Base-by-base conservation (phyloP, 1,284 basidiomycete genomes). In the Trichosporon ovoides region DNA sequence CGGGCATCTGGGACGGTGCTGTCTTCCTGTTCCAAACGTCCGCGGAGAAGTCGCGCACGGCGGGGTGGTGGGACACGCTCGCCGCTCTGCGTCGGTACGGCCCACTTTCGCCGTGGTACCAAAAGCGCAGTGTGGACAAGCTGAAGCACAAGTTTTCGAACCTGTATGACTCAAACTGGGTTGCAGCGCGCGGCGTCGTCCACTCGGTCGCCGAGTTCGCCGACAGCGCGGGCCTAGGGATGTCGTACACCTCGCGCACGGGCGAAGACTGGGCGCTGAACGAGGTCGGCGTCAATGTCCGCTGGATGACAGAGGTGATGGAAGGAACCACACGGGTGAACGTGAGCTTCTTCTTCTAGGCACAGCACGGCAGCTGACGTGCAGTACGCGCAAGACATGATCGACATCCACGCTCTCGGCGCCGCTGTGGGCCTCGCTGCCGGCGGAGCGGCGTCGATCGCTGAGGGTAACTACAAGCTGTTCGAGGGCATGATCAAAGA, bases 251-350 rank as follows among this genome's bases (percentile, higher is more conserved):
- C 0, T 80, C 81, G 20, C 81, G 80, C 53, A 85, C 83, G 14
- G 83, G 83, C 0, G 73, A 80, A 2, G 83, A 86, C 34, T 88
- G 85, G 75, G 82, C 91, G 22, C 69, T 77, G 24, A 68, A 78
- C 31, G 79, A 83, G 18, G 67, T 74, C 20, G 84, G 35, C 38
- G 24, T 38, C 36, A 53, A 53, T 20, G 84, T 22, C 79, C 89
- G 78, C 53, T 93, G 86, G 76, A 81, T 84, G 7, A 80, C 81
- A 40, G 95, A 98, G 77, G 77, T 96, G 53, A 81, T 94, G 51
- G 90, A 91, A 61, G 87, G 85, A 2, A 85, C 86, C 4, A 91
- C 90, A 9, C 82, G 92, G 18, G 90, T 93, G 48, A 98, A 97
- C 75, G 88, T 87, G 65, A 57, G 81, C 68, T 46, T 7, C 7